A percentile compares a stretch with the other conserved stretches of the same genome.
phyloP scores from a whole-genome alignment of 139 green algal species.

The Tetraselmis striata region DNA sequence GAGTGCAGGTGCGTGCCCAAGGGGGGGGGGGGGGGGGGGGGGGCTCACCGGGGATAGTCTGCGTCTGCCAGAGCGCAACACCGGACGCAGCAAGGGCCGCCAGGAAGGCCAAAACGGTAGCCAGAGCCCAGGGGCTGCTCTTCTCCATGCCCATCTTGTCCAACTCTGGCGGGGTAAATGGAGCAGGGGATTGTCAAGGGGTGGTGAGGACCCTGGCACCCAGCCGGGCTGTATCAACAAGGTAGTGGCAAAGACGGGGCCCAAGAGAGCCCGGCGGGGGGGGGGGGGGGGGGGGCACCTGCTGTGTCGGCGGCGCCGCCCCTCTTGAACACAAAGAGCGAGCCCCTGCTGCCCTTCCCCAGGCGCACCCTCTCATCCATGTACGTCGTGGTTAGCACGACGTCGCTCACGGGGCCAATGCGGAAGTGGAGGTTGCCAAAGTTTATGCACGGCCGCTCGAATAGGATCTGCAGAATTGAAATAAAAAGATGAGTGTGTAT shows the following conservation, averaged over 20 bases:
- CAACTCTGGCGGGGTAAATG: conserved; percentile 36
- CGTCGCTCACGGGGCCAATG: conserved; percentile 47
- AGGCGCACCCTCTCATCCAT: conserved; percentile 68
- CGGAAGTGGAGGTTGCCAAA: conserved; percentile 36
- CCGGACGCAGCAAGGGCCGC: conserved; percentile 26
- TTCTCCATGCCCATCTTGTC: conserved; percentile 39
- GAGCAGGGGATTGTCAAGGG: neutral
- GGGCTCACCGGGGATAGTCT: no score
- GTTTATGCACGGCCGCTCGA: conserved; percentile 55
- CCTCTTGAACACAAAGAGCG: conserved; percentile 68
- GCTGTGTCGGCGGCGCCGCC: conserved; percentile 48
- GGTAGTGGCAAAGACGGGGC: neutral
- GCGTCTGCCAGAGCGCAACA: neutral
- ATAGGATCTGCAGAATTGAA: conserved; percentile 43
- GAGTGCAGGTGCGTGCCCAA: no score
- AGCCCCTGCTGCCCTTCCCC: conserved; percentile 59
- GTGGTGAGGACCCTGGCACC: neutral
- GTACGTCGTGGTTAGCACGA: conserved; percentile 70
- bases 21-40: no score
- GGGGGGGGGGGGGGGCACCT: conserved; percentile 20
- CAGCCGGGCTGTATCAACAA: neutral
- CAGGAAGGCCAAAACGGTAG: conserved; percentile 17
- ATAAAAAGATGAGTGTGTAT: neutral
- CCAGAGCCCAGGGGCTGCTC: conserved; percentile 21
- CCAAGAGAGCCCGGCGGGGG: no score